A percentile compares a stretch with the other conserved stretches of the same genome.
Evolutionary conservation across 2,329 filamentous ascomycete genomes (phyloP).

Genomic region (Colletotrichum eremochloae): DNA sequence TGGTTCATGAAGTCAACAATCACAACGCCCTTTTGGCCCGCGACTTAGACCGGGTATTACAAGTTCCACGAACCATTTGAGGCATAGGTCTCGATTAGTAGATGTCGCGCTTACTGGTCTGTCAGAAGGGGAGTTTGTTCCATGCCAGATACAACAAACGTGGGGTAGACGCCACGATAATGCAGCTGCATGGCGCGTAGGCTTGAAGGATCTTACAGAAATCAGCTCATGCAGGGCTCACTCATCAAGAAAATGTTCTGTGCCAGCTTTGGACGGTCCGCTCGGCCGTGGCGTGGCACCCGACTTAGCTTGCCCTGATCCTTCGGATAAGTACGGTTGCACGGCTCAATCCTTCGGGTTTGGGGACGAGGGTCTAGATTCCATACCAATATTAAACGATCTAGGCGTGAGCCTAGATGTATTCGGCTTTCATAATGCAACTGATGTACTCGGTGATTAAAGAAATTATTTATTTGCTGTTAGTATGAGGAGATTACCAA

Average conservation of each 20-base stretch:
- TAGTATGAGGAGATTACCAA: not conserved
- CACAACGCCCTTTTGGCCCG: not conserved
- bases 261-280: not conserved
- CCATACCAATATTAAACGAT: not conserved
- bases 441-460: not conserved
- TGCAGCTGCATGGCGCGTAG: not conserved
- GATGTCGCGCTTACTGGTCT: not conserved
- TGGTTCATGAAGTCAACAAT: not conserved
- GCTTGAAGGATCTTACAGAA: not conserved
- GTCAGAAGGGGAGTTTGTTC: not conserved
- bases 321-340: not conserved
- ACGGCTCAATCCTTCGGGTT: not conserved
- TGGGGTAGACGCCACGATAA: not conserved
- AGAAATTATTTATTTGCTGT: not conserved
- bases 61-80: not conserved
- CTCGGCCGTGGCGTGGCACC: not conserved
- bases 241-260: not conserved
- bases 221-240: not conserved
- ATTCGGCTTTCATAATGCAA: not conserved
- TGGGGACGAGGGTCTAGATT: not conserved
- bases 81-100: not conserved
- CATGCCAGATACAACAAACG: not conserved
- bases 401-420: too few species aligned
- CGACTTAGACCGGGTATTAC: not conserved
- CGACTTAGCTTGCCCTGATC: not conserved